These are phyloP conservation scores for Ceratobasidium papillatum DNA, from an alignment of 1,284 basidiomycete species.

Conservation along the genomic window DNA sequence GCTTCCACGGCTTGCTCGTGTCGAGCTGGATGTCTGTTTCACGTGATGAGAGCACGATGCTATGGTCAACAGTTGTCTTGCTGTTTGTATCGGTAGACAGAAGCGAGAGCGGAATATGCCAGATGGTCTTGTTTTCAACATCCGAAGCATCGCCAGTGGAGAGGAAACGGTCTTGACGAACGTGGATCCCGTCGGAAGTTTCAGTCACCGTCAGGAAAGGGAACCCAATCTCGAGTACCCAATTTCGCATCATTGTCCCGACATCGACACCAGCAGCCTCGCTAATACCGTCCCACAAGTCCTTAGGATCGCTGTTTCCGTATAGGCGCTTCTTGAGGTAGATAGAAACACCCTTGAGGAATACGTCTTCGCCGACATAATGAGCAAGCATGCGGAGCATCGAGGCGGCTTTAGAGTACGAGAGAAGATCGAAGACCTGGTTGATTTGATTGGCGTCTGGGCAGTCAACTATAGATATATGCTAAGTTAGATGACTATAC, in stretches of 20 bases:
- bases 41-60: constrained; percentile 72
- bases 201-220: constrained; percentile 62
- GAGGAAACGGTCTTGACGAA: constrained; percentile 92
- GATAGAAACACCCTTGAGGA: constrained; percentile 58
- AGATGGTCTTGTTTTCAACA: constrained; percentile 90
- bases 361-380: constrained; percentile 61
- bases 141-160: constrained; percentile 80
- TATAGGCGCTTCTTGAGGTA: constrained; percentile 65
- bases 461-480: too few species aligned
- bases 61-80: constrained; percentile 67
- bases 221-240: constrained; percentile 60
- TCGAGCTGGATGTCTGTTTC: constrained; percentile 74
- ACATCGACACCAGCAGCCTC: constrained; percentile 62
- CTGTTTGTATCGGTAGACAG: constrained; percentile 69
- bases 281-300: constrained; percentile 63
- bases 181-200: constrained; percentile 54
- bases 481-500: too few species aligned
- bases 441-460: constrained; percentile 57
- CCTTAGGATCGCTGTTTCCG: constrained; percentile 59
- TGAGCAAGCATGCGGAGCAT: constrained; percentile 63
- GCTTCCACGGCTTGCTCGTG: constrained; percentile 76
- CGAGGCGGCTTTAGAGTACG: constrained; percentile 57
- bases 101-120: constrained; percentile 85
- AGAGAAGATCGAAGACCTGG: constrained; percentile 58
- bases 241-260: constrained; percentile 60